Evolutionary conservation across 1,139 yeast genomes (phyloP), one percentile per base, ranked within the genome.

Genomic region (Kazachstania sp.): DNA sequence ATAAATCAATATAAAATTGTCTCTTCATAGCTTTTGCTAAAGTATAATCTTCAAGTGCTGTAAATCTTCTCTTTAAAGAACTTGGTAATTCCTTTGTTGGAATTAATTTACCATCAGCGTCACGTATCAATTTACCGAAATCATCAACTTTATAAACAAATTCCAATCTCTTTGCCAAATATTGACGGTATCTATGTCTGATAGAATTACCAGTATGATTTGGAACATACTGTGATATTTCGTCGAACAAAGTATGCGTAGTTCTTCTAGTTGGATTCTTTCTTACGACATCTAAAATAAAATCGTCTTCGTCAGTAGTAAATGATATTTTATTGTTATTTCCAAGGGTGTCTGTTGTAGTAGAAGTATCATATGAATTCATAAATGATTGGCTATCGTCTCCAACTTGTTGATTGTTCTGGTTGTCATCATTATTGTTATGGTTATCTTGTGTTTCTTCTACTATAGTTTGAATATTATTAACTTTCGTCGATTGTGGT

Each of bases 171-270:
- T 71, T 68, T 28, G 74, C 70, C 47, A 84, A 68, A 50, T 78
- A 78, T 39, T 75, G 79, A 52, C 90, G 71, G 62, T 69, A 83
- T 54, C 94, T 73, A 53, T 80, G 78, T 57, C 94, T 72, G 38
- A 84, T 79, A 1, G 88, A 81, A 54, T 83, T 81, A 7, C 87
- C 86, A 0, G 90, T 82, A 63, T 83, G 92, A 38, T 75, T 77
- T n/a, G 73, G 71, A 47, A 84, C 69, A 44, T 73, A 69, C 39
- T 67, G 68, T 1, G 87, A 80, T 55, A 84, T 77, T 49, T 75
- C 78, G 41, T 77, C 78, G 57, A 74, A 83, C 47, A 83, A 74
- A 42, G 75, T 73, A 59, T 83, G 88, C 19, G 86, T 79, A 16
- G 84, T 81, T 56, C 88, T 72, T 53, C 74, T 69, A 41, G 75